Evolutionary conservation across 139 green algal species (phyloP).

Genomic region (Tetraselmis chui): DNA sequence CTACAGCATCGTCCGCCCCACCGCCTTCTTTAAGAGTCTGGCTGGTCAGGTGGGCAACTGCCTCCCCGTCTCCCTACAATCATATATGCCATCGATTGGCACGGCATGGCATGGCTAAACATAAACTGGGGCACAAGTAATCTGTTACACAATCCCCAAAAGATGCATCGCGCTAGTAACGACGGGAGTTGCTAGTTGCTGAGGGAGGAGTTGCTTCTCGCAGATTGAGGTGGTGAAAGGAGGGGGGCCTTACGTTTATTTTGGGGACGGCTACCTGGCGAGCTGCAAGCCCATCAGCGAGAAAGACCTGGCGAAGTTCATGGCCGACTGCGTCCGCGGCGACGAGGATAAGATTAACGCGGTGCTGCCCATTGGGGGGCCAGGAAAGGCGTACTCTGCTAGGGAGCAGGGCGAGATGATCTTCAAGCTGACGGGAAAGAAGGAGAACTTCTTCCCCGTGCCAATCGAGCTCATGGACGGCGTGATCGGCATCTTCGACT

Average conservation of each 20-base stretch:
- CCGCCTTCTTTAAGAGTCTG: slow-evolving; percentile 98
- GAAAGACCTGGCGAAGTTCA: slow-evolving; percentile 84
- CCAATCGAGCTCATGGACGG: slow-evolving; percentile 94
- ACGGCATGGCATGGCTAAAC: no score
- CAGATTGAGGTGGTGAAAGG: slow-evolving; percentile 86
- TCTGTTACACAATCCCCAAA: no score
- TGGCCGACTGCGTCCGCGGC: slow-evolving; percentile 74
- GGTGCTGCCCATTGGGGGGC: slow-evolving; percentile 93
- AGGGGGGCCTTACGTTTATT: slow-evolving; percentile 97
- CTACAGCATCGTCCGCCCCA: slow-evolving; percentile 94
- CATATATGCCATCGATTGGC: no score
- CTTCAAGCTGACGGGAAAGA: slow-evolving; percentile 76
- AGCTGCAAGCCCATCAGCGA: slow-evolving; percentile 99
- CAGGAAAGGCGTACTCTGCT: slow-evolving; percentile 77
- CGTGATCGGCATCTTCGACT: slow-evolving; percentile 85
- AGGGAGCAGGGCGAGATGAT: slow-evolving; percentile 87
- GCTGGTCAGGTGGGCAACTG: slow-evolving; percentile 59
- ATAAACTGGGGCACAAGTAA: no score
- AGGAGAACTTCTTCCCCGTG: slow-evolving; percentile 82
- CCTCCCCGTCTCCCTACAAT: no score
- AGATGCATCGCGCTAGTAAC: no score
- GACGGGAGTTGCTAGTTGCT: no score
- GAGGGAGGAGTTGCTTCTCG: neutral
- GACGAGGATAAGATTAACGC: slow-evolving; percentile 50
- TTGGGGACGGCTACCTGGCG: slow-evolving; percentile 92